Base-by-base conservation (phyloP, 2,329 filamentous ascomycete genomes). In the Microascus cirrosus region DNA sequence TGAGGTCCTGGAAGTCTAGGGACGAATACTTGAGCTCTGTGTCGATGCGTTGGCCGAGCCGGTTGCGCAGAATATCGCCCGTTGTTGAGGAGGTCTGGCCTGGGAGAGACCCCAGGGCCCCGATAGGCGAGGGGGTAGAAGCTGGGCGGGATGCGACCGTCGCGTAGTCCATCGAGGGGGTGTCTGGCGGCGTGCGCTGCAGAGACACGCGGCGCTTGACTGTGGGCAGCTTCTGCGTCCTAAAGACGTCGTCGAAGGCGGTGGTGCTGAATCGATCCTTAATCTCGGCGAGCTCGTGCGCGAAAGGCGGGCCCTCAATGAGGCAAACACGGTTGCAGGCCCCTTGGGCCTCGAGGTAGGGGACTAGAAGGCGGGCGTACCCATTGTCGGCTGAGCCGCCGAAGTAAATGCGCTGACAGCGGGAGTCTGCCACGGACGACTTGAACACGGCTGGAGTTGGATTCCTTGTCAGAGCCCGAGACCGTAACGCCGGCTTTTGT, bases 301-400 rank as follows among this genome's bases (percentile, higher is more conserved):
- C 68, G 56, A 74, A 74, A 0, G 69, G 68, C 32, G 69, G 68
- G 0, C 70, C 73, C 61, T 75, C 67, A 35, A 75, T 56, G 4
- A 75, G 61, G 4, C 70, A 67, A 39, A 76, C 68, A 11, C 66
- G 67, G 6, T 63, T 63, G 15, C 65, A 65, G 20, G 62, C 65
- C 1, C 60, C 25, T 12, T 60, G 56, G 24, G 66, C 62, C 22
- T 65, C 60, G 1, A 63, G 61, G 54, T 71, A 67, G 0, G 68
- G 64, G 3, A 65, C 66, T 15, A 76, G 67, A 25, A 74, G 62
- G 18, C 70, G 70, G n/a, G 72, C 72, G 58, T 75, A 75, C 24
- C 73, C 70, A 58, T 70, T 73, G 56, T 75, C 73, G 4, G 69
- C 66, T 1, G 73, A 72, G 24, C 66, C 73, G n/a, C 72, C 73